Conservation (phyloP, 176 grass and related monocot species). For the Zoysia pacifica region DNA sequence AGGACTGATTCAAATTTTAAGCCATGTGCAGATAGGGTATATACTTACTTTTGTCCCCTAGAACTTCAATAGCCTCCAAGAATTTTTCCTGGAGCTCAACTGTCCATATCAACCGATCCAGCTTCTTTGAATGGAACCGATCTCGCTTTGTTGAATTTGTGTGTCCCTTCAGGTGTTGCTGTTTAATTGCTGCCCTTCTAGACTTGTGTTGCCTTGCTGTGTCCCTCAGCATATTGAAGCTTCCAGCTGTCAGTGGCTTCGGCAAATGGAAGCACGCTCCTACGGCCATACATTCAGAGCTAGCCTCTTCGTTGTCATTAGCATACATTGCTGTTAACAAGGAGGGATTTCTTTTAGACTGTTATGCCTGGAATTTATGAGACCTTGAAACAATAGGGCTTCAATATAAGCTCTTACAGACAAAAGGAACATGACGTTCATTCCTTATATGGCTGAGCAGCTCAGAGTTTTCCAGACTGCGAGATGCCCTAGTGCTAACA, state of each 20-base stretch:
- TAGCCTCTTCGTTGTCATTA: constrained; percentile 8
- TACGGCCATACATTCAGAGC: constrained; percentile 5
- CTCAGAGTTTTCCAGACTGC: constrained; percentile 7
- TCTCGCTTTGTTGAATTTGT: constrained; percentile 4
- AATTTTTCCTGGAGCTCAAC: constrained; percentile 39
- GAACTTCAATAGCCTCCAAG: constrained; percentile 34
- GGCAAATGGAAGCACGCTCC: constrained; percentile 35
- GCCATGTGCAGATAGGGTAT: not conserved
- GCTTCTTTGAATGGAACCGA: constrained; percentile 24
- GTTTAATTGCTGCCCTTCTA: constrained; percentile 7
- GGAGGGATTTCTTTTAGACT: not conserved
- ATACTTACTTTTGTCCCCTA: constrained; percentile 38
- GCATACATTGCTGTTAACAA: constrained; percentile 44
- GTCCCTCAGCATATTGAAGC: constrained; percentile 15
- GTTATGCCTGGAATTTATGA: not conserved
- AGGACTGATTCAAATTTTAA: constrained; percentile 20
- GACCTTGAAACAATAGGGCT: constrained; percentile 25
- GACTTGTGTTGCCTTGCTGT: constrained; percentile 25
- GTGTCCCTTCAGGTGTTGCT: constrained; percentile 9
- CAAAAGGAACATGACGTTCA: constrained; percentile 31
- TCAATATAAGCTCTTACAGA: constrained; percentile 29
- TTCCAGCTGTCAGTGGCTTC: constrained; percentile 29
- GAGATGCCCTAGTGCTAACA: constrained; percentile 1
- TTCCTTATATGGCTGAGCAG: constrained; percentile 28
- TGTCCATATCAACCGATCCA: constrained; percentile 4